phyloP scores from a whole-genome alignment of 352 stramenopile genomes.

The Thalassiosira sp. region DNA sequence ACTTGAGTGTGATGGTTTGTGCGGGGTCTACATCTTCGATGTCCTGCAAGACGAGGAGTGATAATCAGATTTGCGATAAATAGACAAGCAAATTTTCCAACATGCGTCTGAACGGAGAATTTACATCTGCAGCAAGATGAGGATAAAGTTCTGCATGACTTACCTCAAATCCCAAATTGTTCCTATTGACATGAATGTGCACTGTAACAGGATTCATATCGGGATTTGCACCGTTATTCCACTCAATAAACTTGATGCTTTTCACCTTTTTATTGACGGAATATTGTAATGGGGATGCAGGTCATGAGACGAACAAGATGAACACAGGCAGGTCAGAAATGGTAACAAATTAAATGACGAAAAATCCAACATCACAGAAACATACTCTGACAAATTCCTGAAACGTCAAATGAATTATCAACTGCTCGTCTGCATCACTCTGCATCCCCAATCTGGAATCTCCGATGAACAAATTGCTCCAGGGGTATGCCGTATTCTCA shows the following conservation, averaged over 20 bases:
- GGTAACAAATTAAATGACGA: neutral
- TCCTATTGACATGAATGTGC: constrained; percentile 75
- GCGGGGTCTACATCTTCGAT: constrained; percentile 80
- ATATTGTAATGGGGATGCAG: neutral
- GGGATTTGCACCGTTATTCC: constrained; percentile 70
- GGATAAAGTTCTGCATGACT: constrained; percentile 3
- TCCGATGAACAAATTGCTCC: constrained; percentile 80
- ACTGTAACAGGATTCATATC: constrained; percentile 71
- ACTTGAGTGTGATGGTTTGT: constrained; percentile 67
- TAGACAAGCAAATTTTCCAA: neutral
- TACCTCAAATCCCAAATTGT: constrained; percentile 80
- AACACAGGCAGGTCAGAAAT: neutral
- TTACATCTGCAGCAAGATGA: neutral
- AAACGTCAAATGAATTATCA: constrained; percentile 82
- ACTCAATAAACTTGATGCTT: constrained; percentile 79
- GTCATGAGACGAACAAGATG: neutral
- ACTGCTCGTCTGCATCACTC: constrained; percentile 80
- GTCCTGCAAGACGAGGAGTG: constrained; percentile 50
- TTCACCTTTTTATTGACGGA: constrained; percentile 51
- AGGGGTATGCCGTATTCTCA: constrained; percentile 66
- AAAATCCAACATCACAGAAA: constrained; percentile 4
- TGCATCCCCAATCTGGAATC: constrained; percentile 74
- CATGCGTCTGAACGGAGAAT: neutral
- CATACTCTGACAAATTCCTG: constrained; percentile 78
- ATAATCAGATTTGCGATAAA: neutral